phyloP scores from a whole-genome alignment of 768 basidiomycete species.

The Amanita pallidorosea region DNA sequence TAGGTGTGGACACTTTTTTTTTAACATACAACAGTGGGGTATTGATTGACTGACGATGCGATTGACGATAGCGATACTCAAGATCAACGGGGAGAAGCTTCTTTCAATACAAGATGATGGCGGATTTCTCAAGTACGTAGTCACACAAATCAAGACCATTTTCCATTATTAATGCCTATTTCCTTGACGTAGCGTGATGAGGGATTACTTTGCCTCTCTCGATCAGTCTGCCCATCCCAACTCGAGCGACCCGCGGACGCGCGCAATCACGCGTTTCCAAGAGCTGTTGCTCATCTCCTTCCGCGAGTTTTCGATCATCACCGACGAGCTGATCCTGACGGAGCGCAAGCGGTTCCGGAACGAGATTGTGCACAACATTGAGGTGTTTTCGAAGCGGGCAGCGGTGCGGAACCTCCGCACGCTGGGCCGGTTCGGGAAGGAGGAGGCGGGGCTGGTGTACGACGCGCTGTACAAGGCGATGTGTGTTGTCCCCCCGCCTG shows the following conservation, averaged over 20 bases:
- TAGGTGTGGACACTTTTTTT: slow-evolving; percentile 32
- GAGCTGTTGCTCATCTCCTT: slow-evolving; percentile 95
- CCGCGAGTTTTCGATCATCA: slow-evolving; percentile 94
- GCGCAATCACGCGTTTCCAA: slow-evolving; percentile 95
- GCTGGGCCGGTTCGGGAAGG: slow-evolving; percentile 75
- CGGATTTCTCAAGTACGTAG: slow-evolving; percentile 87
- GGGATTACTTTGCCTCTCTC: slow-evolving; percentile 87
- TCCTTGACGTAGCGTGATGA: slow-evolving; percentile 87
- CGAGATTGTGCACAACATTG: slow-evolving; percentile 88
- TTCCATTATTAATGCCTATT: no score
- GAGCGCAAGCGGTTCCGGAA: slow-evolving; percentile 81
- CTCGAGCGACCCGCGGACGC: slow-evolving; percentile 77
- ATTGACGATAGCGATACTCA: slow-evolving; percentile 65
- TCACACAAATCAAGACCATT: background rate
- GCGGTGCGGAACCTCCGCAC: slow-evolving; percentile 80
- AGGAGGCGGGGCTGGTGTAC: slow-evolving; percentile 83
- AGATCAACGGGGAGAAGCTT: slow-evolving; percentile 92
- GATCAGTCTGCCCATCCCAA: slow-evolving; percentile 91
- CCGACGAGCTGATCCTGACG: slow-evolving; percentile 82
- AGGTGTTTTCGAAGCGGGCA: slow-evolving; percentile 87
- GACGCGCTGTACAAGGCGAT: slow-evolving; percentile 84
- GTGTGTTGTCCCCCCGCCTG: slow-evolving; percentile 63
- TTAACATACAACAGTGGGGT: background rate
- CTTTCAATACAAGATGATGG: slow-evolving; percentile 95
- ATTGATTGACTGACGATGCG: slow-evolving; percentile 10